A percentile compares a stretch with the other conserved stretches of the same genome.
Conservation (phyloP, 2,329 filamentous ascomycete genomes). For the Penicillium rolfsii region DNA sequence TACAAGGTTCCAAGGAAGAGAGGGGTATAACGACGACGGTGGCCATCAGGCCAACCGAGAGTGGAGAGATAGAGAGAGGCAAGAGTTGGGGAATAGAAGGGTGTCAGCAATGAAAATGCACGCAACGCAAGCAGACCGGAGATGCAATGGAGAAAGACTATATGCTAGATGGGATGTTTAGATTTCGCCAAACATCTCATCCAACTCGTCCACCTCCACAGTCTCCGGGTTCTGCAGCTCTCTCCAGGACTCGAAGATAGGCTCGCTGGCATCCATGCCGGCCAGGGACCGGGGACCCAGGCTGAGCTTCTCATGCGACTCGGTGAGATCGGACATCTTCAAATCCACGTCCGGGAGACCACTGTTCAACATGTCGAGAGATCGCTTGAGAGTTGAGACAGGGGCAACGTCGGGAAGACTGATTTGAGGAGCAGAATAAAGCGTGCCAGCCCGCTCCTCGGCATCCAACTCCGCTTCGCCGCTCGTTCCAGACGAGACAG, state of each 20-base stretch:
- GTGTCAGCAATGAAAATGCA: neutral
- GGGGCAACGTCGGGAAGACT: conserved; percentile 33
- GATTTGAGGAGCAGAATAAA: conserved; percentile 35
- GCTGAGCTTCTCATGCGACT: conserved; percentile 52
- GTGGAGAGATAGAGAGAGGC: conserved; percentile 23
- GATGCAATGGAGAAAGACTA: conserved; percentile 8
- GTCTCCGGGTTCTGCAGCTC: conserved; percentile 76
- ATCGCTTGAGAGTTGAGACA: conserved; percentile 43
- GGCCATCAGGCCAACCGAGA: conserved; percentile 22
- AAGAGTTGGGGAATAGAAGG: conserved; percentile 4
- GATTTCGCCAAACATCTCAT: conserved; percentile 78
- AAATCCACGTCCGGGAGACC: conserved; percentile 41
- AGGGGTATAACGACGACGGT: conserved; percentile 20
- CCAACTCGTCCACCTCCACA: conserved; percentile 90
- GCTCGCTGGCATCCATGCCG: conserved; percentile 40
- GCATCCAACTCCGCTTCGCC: conserved; percentile 35
- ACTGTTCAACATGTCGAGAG: conserved; percentile 47
- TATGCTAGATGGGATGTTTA: conserved; percentile 44
- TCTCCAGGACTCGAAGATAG: conserved; percentile 58
- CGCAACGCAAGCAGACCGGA: neutral
- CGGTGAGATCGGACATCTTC: conserved; percentile 41
- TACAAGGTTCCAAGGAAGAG: conserved; percentile 23
- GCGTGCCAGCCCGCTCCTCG: conserved; percentile 28
- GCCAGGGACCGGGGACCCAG: conserved; percentile 32
- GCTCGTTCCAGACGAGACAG: conserved; percentile 48